Base-by-base conservation (phyloP, 495 filamentous ascomycete genomes). In the Staphylotrichum longicolle region DNA sequence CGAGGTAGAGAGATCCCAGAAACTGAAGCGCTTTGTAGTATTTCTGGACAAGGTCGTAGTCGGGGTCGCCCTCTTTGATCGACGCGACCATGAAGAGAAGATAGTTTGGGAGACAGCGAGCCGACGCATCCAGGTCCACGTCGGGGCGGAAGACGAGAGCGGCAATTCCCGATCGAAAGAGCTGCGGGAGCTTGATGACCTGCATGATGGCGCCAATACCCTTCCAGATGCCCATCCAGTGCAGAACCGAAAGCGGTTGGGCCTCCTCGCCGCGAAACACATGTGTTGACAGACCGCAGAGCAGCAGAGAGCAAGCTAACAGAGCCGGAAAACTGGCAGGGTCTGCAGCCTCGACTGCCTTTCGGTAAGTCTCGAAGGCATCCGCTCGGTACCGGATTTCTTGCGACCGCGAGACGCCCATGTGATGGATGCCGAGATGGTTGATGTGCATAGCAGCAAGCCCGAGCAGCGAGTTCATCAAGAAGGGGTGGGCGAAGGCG, bases 381-480 rank as follows among this genome's bases (percentile, higher is more conserved):
- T 54, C 72, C 33, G 64, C 70, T 12, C 76, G 76, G 66, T 82
- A 82, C 37, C 61, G 14, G 34, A 72, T 46, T 14, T 75, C 66
- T 1, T 58, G 59, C 41, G 61, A 37, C 20, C 47, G 50, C 15
- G 68, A 52, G 32, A 67, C 50, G 15, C 27, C 27, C 32, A 64
- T 32, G 47, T 55, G n/a, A 15, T 57, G 62, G 15, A 72, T 61
- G 15, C 65, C 63, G 34, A 78, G 61, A 6, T 51, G 61, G 55
- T 74, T 73, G 57, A 77, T 66, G 60, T 82, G 78, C 34, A 77
- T 65, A 7, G 80, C 74, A 5, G 81, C 66, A 9, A 80, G 67
- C n/a, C 70, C 79, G 57, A 83, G 76, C 5, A 82, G 33, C 47
- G 70, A 73, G 57, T 83, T 68, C 74, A 83, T 77, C n/a, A 83